These are phyloP conservation scores for Echinosophora koreensis DNA, from an alignment of 306 rosid species.

Conservation along the genomic window DNA sequence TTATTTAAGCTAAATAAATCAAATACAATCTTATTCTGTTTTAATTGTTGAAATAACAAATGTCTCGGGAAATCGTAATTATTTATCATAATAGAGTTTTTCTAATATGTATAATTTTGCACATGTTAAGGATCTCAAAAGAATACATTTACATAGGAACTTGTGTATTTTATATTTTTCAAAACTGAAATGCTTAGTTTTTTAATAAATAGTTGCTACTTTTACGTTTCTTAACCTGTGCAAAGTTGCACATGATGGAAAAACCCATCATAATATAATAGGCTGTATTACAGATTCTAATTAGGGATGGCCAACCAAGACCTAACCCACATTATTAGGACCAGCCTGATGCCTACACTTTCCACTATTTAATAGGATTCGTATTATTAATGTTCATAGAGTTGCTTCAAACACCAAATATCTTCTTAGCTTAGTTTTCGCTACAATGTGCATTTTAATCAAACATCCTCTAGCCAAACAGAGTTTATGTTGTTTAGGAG, in stretches of 20 bases:
- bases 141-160: no score
- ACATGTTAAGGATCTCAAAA: no score
- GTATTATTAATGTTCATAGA: constrained; percentile 16
- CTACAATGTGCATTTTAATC: constrained; percentile 24
- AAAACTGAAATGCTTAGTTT: no score
- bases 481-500: constrained; percentile 19
- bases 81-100: neutral
- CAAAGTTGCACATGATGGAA: no score
- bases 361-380: constrained; percentile 27
- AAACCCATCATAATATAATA: no score
- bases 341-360: constrained; percentile 54
- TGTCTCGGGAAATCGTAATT: constrained; percentile 29
- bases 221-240: no score
- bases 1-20: no score
- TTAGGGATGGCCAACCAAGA: constrained; percentile 61
- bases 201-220: no score
- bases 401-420: constrained; percentile 23
- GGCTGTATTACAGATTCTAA: constrained; percentile 34
- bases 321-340: constrained; percentile 63
- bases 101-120: no score
- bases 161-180: no score
- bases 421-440: constrained; percentile 2
- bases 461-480: constrained; percentile 34
- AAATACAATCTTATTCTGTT: neutral
- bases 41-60: constrained; percentile 22